Base-by-base conservation (phyloP, 345 rosid genomes). In the Hypericum perforatum region DNA sequence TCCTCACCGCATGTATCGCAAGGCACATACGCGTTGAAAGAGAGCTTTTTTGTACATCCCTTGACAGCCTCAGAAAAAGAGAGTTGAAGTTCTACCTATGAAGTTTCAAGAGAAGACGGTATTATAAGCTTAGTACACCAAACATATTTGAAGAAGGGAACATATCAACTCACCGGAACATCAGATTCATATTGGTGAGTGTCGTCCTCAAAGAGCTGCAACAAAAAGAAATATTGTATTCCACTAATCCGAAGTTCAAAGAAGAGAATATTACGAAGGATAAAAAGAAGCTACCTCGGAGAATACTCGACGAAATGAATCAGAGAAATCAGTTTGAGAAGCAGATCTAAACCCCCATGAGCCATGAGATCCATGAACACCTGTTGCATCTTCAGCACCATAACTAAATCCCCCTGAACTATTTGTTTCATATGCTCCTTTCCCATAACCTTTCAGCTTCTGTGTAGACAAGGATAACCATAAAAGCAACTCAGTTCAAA, bases 1-100 rank as follows among this genome's bases (percentile, higher is more conserved):
- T 39, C 78, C 97, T 71, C 57, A 86, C 97, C 73, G 42, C 97
- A 90, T 39, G 78, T 74, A 79, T 84, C 87, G 59, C 97, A 90
- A 11, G 79, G 83, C 54, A 86, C 79, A 70, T 61, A 78, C 48
- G 96, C 83, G 64, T 82, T 77, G 75, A 90, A 79, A 57, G 80
- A 62, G 50, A 84, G 68, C 67, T 75, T 69, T 69, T 86, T 90
- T 59, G 82, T 79, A 76, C 97, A 90, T 56, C 96, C 96, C 62
- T 67, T 74, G 29, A 81, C 82, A 71, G 96, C 91, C 78, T 90
- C 97, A 55, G 77, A 64, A 66, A 90, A 79, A 71, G 94, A 82
- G 56, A 90, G 94, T 37, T 49, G 45, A 56, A 90, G 54, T 61
- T 84, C 94, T 66, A 69, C 79, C 97, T 90, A 42, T 32, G 32